These are phyloP conservation scores for Paramecium bursaria DNA, from an alignment of 73 alveolate genomes.

Conservation along the genomic window DNA sequence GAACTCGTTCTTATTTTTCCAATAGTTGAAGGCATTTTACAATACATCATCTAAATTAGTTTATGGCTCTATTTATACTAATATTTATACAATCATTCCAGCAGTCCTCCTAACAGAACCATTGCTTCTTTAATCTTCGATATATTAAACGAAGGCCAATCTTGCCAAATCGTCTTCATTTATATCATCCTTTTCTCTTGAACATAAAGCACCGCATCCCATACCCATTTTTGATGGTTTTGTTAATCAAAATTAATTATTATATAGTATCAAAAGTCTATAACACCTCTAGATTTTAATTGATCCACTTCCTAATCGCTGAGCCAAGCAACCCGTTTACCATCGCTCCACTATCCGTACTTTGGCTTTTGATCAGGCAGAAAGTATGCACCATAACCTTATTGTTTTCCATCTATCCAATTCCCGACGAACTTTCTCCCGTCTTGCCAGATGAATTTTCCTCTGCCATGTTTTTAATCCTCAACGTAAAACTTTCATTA, in stretches of 20 bases:
- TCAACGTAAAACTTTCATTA: too few relatives aligned
- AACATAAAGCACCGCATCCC: slow-evolving; percentile 36
- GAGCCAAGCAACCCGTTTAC: too few relatives aligned
- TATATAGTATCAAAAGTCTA: neutral
- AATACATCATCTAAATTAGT: neutral
- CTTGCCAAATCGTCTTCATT: slow-evolving; percentile 19
- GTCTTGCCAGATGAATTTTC: slow-evolving; percentile 38
- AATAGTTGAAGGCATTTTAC: slow-evolving; percentile 25
- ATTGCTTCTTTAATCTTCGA: slow-evolving; percentile 44
- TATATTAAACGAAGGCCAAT: slow-evolving; percentile 28
- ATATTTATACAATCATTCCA: slow-evolving; percentile 29
- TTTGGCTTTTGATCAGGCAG: slow-evolving; percentile 12
- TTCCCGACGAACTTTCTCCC: slow-evolving; percentile 70
- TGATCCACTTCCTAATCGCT: neutral
- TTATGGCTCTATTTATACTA: neutral
- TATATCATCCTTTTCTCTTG: slow-evolving; percentile 36
- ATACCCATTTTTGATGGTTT: too few relatives aligned
- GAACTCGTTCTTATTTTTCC: slow-evolving; percentile 38
- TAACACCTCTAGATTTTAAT: slow-evolving; percentile 1
- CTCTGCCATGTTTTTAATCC: slow-evolving; percentile 53
- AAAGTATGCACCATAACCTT: slow-evolving; percentile 70
- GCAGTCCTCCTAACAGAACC: slow-evolving; percentile 55
- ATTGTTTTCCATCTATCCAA: slow-evolving; percentile 73
- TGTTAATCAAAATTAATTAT: too few relatives aligned
- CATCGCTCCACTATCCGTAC: too few relatives aligned